Conservation (phyloP, 345 rosid species). For the Eutrema yunnanense region DNA sequence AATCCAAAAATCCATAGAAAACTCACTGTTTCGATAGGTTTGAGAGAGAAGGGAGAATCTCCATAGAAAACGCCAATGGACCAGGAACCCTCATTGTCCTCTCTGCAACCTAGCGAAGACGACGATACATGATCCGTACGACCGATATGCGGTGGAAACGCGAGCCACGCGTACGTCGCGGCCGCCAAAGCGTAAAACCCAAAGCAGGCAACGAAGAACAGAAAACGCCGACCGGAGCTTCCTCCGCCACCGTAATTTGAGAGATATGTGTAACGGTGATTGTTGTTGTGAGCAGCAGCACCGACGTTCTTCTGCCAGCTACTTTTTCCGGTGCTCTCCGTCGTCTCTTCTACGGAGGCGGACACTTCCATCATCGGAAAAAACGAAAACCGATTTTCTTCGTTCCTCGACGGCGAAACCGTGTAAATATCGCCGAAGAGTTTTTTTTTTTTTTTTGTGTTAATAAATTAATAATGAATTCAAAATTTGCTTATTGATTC, state of each 20-base stretch:
- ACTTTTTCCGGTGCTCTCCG: not conserved
- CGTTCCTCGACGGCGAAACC: not conserved
- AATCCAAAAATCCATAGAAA: no score
- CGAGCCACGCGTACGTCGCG: conserved; percentile 50
- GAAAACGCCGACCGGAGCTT: conserved; percentile 18
- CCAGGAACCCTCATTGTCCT: conserved; percentile 94
- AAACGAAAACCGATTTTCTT: not conserved
- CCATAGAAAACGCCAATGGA: conserved; percentile 88
- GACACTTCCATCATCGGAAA: conserved; percentile 23
- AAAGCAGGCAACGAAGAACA: conserved; percentile 49
- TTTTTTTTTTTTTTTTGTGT: not conserved
- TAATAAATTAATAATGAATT: not conserved
- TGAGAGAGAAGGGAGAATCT: conserved; percentile 77
- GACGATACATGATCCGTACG: conserved; percentile 32
- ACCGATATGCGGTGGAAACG: conserved; percentile 32
- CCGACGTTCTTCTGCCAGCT: not conserved
- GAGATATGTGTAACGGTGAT: conserved; percentile 1
- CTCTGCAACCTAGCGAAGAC: conserved; percentile 59
- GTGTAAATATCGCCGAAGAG: not conserved
- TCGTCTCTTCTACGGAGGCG: conserved; percentile 21
- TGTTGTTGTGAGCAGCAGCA: not conserved
- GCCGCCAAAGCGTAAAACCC: conserved; percentile 60
- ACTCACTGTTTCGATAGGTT: conserved; percentile 83
- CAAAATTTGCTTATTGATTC: not conserved
- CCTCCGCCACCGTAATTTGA: conserved; percentile 13